phyloP scores from a whole-genome alignment of 1,284 basidiomycete species.

The Cronartium quercuum region DNA sequence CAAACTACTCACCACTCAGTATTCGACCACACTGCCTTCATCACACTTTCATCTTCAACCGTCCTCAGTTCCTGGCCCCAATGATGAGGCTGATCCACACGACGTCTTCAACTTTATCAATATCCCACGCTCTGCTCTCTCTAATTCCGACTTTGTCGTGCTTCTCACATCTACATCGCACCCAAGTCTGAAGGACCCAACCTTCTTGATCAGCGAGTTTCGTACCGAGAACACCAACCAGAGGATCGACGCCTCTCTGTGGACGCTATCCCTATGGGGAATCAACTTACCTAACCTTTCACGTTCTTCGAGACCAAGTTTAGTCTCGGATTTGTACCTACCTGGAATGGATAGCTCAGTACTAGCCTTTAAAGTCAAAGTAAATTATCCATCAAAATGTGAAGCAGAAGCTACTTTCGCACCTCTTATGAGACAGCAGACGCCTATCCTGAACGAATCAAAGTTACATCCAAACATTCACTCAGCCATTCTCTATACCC shows the following conservation, averaged over 20 bases:
- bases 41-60: background rate
- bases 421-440: conserved; percentile 42
- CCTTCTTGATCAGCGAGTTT: conserved; percentile 22
- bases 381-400: background rate
- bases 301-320: background rate
- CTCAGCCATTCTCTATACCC: conserved; percentile 42
- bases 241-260: background rate
- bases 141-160: background rate
- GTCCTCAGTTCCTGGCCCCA: background rate
- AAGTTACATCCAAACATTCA: conserved; percentile 43
- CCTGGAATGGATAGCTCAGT: conserved; percentile 9
- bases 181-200: background rate
- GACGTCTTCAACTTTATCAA: conserved; percentile 1
- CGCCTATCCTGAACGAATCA: conserved; percentile 41
- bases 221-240: background rate
- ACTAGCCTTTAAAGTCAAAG: conserved; percentile 9
- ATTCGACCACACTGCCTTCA: conserved; percentile 6
- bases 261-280: background rate
- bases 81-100: conserved; percentile 10
- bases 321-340: conserved; percentile 41
- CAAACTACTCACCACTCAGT: background rate
- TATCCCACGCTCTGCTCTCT: background rate
- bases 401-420: conserved; percentile 39
- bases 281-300: background rate
- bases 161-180: background rate